These are phyloP conservation scores for Myxozyma lipomycoides DNA, from an alignment of 805 yeast species.

Conservation along the genomic window DNA sequence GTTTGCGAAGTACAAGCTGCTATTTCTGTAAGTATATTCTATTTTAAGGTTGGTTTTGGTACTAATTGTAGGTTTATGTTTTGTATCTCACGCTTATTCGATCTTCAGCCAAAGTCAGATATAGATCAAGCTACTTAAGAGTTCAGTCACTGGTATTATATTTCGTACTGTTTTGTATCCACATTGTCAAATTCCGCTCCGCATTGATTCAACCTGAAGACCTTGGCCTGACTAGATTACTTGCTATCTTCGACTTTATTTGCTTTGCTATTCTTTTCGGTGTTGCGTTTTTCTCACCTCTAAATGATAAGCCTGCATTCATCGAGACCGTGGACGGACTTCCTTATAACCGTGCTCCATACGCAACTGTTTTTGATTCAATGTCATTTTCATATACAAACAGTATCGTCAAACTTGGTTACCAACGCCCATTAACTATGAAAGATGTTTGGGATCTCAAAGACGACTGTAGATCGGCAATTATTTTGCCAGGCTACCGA, in stretches of 20 bases:
- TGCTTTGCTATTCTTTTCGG: constrained; percentile 44
- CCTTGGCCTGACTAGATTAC: constrained; percentile 22
- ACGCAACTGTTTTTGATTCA: constrained; percentile 56
- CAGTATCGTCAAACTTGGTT: constrained; percentile 63
- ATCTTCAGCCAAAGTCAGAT: constrained; percentile 16
- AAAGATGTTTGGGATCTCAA: constrained; percentile 81
- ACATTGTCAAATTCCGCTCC: constrained; percentile 31
- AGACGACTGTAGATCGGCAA: constrained; percentile 73
- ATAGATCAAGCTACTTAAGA: constrained; percentile 29
- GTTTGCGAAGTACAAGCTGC: constrained; percentile 1
- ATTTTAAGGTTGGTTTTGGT: neutral
- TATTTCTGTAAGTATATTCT: constrained; percentile 9
- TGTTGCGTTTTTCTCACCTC: constrained; percentile 53
- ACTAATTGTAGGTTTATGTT: constrained; percentile 30
- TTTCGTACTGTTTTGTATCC: constrained; percentile 17
- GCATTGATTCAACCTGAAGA: constrained; percentile 29
- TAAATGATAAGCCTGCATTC: constrained; percentile 63
- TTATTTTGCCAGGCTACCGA: constrained; percentile 47
- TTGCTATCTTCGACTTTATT: constrained; percentile 38
- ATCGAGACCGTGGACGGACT: constrained; percentile 42
- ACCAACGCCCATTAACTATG: constrained; percentile 49
- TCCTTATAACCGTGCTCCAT: constrained; percentile 72
- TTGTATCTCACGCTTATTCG: constrained; percentile 28
- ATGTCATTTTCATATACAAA: constrained; percentile 76
- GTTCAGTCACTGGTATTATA: constrained; percentile 31